These are phyloP conservation scores for Fagus sylvatica DNA, from an alignment of 306 rosid genomes.

Conservation along the genomic window DNA sequence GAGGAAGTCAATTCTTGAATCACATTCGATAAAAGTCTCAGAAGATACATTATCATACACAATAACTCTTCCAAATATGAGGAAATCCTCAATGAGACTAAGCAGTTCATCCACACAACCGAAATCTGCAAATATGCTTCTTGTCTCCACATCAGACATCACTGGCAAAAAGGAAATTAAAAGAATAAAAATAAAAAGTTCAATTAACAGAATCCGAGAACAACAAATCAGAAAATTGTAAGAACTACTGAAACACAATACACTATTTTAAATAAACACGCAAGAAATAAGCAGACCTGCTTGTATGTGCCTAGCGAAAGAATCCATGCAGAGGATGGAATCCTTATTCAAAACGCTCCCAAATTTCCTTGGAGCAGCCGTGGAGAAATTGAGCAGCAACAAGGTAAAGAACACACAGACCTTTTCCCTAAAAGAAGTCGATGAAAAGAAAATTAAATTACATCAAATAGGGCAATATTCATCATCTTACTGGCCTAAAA, in stretches of 20 bases:
- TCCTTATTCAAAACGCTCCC: constrained; percentile 48
- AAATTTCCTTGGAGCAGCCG: constrained; percentile 40
- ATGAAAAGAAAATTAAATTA: constrained; percentile 18
- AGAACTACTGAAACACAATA: background rate
- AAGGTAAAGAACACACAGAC: constrained; percentile 58
- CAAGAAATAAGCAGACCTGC: constrained; percentile 49
- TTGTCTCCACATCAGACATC: constrained; percentile 49
- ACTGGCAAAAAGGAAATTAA: constrained; percentile 37
- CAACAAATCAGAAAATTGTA: constrained; percentile 3
- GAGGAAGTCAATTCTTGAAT: constrained; percentile 31
- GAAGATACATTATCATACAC: constrained; percentile 21
- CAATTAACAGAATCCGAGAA: constrained; percentile 15
- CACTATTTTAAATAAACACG: background rate
- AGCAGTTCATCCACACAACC: constrained; percentile 54
- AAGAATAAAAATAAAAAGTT: background rate
- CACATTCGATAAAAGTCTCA: constrained; percentile 15
- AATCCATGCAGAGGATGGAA: constrained; percentile 48
- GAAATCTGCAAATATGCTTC: constrained; percentile 37
- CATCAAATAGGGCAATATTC: background rate
- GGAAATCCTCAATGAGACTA: constrained; percentile 59
- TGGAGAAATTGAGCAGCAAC: constrained; percentile 61
- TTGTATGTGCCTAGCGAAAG: constrained; percentile 50
- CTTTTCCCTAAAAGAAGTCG: constrained; percentile 64
- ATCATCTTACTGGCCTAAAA: background rate
- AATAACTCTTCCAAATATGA: constrained; percentile 46